Evolutionary conservation across 495 filamentous ascomycete species (phyloP).

Genomic region (Penicillium nucicola): DNA sequence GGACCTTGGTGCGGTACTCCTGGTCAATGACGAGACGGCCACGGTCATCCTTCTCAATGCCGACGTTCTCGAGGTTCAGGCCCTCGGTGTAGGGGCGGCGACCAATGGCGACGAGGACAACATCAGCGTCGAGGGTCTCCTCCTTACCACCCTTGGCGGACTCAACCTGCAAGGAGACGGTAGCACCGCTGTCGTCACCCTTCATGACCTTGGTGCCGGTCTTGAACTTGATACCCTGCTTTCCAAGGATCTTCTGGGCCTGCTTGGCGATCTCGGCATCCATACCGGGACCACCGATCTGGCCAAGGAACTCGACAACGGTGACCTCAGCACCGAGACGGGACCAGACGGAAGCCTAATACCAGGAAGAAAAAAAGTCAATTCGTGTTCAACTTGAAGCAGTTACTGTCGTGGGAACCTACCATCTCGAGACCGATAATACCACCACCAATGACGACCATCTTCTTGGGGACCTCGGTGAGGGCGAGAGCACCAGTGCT

Average conservation of each 20-base stretch:
- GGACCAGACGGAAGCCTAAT: slow-evolving; percentile 89
- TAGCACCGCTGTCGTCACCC: slow-evolving; percentile 75
- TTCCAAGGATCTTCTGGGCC: slow-evolving; percentile 86
- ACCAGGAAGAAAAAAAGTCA: slow-evolving; percentile 6
- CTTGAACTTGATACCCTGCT: slow-evolving; percentile 99
- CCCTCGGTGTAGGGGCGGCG: slow-evolving; percentile 91
- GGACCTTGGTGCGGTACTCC: slow-evolving; percentile 95
- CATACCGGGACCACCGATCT: slow-evolving; percentile 98
- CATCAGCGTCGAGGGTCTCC: slow-evolving; percentile 88
- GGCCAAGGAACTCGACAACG: slow-evolving; percentile 91
- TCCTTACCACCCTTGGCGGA: slow-evolving; percentile 94
- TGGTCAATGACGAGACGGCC: slow-evolving; percentile 95
- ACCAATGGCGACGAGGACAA: slow-evolving; percentile 95
- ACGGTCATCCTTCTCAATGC: slow-evolving; percentile 88
- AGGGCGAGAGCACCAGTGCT: slow-evolving; percentile 92
- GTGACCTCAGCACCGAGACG: slow-evolving; percentile 91
- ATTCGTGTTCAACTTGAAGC: background rate
- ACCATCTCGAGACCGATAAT: slow-evolving; percentile 99
- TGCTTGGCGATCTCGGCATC: slow-evolving; percentile 90
- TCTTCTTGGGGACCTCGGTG: slow-evolving; percentile 89
- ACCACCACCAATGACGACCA: slow-evolving; percentile 96
- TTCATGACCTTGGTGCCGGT: slow-evolving; percentile 89
- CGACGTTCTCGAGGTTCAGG: slow-evolving; percentile 89
- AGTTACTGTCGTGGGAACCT: slow-evolving; percentile 12
- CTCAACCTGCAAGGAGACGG: slow-evolving; percentile 78